Evolutionary conservation across 352 stramenopile species (phyloP).

Genomic region (Phytopythium oedochilum): DNA sequence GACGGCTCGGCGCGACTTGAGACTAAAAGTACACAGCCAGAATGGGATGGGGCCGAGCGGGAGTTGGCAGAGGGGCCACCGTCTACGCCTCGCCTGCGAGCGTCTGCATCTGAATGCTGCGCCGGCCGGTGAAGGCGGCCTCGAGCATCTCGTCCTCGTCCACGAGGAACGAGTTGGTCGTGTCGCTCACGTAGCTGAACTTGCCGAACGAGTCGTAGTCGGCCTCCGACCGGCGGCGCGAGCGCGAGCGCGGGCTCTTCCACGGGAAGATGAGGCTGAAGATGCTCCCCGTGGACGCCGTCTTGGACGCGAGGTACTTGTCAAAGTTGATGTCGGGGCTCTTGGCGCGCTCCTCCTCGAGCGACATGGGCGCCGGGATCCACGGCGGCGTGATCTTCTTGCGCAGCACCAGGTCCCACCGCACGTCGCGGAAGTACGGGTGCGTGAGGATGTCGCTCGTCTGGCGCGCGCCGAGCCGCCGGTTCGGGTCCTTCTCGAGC

Average conservation of each 20-base stretch:
- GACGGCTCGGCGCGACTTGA: background rate
- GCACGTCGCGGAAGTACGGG: constrained; percentile 76
- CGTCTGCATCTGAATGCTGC: constrained; percentile 80
- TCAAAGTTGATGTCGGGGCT: constrained; percentile 84
- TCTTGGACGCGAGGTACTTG: constrained; percentile 82
- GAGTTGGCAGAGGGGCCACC: too few species aligned
- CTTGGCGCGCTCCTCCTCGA: constrained; percentile 71
- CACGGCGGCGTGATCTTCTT: constrained; percentile 78
- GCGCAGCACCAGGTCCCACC: constrained; percentile 79
- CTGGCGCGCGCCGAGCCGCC: constrained; percentile 76
- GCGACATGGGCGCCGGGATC: constrained; percentile 59
- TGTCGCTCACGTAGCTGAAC: constrained; percentile 88
- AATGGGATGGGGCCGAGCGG: background rate
- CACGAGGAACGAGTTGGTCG: constrained; percentile 84
- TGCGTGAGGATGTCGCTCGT: constrained; percentile 80
- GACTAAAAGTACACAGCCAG: constrained; percentile 7
- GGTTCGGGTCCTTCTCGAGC: constrained; percentile 82
- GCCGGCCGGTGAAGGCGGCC: constrained; percentile 72
- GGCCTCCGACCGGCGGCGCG: constrained; percentile 43
- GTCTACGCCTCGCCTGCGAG: constrained; percentile 60
- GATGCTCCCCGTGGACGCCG: constrained; percentile 69
- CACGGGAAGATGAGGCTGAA: constrained; percentile 83
- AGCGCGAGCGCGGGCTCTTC: constrained; percentile 52
- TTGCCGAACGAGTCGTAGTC: constrained; percentile 80
- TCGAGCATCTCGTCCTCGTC: constrained; percentile 89